A percentile compares a stretch with the other conserved stretches of the same genome.
These are phyloP conservation scores for Penicillium aurantiogriseum DNA, from an alignment of 2,329 filamentous ascomycete species.

Conservation along the genomic window DNA sequence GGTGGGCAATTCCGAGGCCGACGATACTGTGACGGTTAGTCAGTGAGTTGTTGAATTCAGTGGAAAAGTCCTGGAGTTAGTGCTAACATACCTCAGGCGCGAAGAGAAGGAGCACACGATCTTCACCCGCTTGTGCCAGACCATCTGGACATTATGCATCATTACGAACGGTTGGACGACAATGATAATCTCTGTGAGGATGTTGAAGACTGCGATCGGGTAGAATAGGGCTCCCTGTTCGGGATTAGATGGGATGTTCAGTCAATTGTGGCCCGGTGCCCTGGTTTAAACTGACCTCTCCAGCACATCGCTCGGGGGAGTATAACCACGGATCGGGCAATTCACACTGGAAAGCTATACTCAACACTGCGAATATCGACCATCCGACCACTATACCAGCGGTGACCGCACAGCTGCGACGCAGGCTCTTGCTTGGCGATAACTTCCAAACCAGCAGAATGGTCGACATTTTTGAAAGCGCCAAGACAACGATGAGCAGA, in stretches of 20 bases:
- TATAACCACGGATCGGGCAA: constrained; percentile 22
- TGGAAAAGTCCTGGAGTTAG: neutral
- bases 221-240: constrained; percentile 21
- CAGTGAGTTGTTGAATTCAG: neutral
- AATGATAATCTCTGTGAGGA: constrained; percentile 21
- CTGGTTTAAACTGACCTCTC: constrained; percentile 9
- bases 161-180: constrained; percentile 23
- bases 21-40: constrained; percentile 13
- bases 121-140: constrained; percentile 16
- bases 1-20: constrained; percentile 14
- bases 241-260: neutral
- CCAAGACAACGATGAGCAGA: constrained; percentile 15
- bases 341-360: constrained; percentile 26
- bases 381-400: constrained; percentile 12
- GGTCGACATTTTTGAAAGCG: constrained; percentile 17
- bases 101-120: constrained; percentile 23
- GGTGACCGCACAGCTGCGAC: constrained; percentile 14
- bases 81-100: constrained; percentile 15
- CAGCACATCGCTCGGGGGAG: constrained; percentile 17
- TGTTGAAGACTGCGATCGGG: constrained; percentile 16
- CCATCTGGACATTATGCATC: constrained; percentile 27
- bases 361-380: constrained; percentile 22
- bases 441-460: constrained; percentile 21
- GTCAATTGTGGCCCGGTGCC: neutral
- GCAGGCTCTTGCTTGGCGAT: constrained; percentile 15